Evolutionary conservation across 2,329 filamentous ascomycete species (phyloP).

Genomic region (Fusarium secorum): DNA sequence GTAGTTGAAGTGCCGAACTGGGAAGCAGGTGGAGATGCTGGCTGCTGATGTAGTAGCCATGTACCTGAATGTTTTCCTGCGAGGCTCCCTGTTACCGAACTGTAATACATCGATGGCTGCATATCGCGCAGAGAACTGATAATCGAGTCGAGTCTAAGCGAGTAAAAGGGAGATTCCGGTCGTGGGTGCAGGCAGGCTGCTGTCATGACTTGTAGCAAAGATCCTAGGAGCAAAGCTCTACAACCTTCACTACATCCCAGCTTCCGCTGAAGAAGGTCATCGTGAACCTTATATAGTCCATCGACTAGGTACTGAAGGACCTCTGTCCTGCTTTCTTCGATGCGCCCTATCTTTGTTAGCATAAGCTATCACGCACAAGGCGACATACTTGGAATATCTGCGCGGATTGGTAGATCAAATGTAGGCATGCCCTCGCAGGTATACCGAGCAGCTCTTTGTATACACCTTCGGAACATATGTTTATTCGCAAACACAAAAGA

Average conservation of each 20-base stretch:
- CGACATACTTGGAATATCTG: neutral
- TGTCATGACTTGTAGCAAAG: neutral
- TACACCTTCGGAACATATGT: fast-evolving
- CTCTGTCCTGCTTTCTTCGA: neutral
- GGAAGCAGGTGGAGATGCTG: neutral
- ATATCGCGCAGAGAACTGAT: neutral
- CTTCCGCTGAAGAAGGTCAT: neutral
- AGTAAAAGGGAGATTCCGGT: neutral
- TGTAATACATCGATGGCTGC: neutral
- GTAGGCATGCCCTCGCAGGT: neutral
- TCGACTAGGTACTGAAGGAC: fast-evolving
- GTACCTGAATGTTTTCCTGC: neutral
- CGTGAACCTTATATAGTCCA: neutral
- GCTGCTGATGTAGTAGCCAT: neutral
- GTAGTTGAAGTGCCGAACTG: neutral
- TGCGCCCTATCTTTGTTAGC: neutral
- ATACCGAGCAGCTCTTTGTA: neutral
- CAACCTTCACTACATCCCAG: neutral
- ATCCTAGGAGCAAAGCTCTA: neutral
- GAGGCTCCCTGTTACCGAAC: neutral
- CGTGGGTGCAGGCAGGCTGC: neutral
- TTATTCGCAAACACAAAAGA: neutral
- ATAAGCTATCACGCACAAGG: fast-evolving
- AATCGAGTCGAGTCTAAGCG: neutral
- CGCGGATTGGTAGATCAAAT: neutral